These are phyloP conservation scores for Didymella arachidicola DNA, from an alignment of 2,329 filamentous ascomycete species.

Conservation along the genomic window DNA sequence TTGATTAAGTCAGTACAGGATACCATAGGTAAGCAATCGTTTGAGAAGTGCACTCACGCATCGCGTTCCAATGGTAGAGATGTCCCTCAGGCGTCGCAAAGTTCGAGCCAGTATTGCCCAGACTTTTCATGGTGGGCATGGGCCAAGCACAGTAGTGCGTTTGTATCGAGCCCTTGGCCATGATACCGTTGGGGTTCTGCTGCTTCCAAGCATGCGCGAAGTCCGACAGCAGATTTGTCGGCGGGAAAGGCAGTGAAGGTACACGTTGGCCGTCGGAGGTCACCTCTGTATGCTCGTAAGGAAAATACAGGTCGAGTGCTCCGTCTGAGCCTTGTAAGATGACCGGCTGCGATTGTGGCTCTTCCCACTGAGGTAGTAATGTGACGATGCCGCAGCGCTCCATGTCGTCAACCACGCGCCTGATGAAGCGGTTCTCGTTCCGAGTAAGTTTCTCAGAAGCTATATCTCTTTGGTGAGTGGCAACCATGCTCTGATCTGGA, in stretches of 20 bases:
- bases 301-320: constrained; percentile 37
- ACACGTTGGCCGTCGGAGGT: constrained; percentile 21
- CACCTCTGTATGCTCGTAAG: constrained; percentile 29
- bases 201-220: constrained; percentile 31
- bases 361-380: constrained; percentile 26
- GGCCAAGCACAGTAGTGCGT: constrained; percentile 46
- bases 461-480: constrained; percentile 17
- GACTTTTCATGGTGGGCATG: constrained; percentile 37
- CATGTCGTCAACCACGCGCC: constrained; percentile 37
- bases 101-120: constrained; percentile 30
- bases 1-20: neutral
- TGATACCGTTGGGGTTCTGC: constrained; percentile 30
- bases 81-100: constrained; percentile 43
- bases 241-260: constrained; percentile 28
- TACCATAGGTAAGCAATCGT: neutral
- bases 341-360: constrained; percentile 35
- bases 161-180: constrained; percentile 40
- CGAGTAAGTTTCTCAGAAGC: constrained; percentile 13
- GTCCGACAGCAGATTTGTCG: constrained; percentile 25
- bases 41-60: constrained; percentile 29
- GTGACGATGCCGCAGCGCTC: constrained; percentile 37
- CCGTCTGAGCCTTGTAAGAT: constrained; percentile 36
- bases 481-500: constrained; percentile 25
- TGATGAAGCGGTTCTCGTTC: constrained; percentile 38
- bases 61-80: constrained; percentile 42